A percentile compares a stretch with the other conserved stretches of the same genome.
These are phyloP conservation scores for Starmerella gropengiesseri DNA, from an alignment of 805 yeast species.

Conservation along the genomic window DNA sequence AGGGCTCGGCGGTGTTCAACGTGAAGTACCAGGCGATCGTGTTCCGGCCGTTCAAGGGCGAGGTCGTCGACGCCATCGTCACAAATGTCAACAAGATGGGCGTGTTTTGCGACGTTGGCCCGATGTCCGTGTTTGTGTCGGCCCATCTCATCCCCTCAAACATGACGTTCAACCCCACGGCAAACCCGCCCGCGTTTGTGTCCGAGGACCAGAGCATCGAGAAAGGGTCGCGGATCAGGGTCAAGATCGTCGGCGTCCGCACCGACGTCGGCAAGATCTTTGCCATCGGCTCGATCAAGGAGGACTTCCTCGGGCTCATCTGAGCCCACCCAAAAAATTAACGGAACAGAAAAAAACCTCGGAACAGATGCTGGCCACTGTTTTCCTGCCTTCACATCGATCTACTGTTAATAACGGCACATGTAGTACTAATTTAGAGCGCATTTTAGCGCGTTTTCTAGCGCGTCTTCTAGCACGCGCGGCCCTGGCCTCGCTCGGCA, in stretches of 20 bases:
- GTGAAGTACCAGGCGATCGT: slow-evolving; percentile 94
- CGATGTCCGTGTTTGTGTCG: slow-evolving; percentile 85
- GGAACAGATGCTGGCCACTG: background rate
- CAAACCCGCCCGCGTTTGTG: slow-evolving; percentile 97
- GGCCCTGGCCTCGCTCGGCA: background rate
- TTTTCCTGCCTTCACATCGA: too few relatives aligned
- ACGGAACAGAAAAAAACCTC: background rate
- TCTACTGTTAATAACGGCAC: too few relatives aligned
- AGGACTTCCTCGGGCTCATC: slow-evolving; percentile 87
- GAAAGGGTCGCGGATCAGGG: slow-evolving; percentile 85
- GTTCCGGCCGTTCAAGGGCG: slow-evolving; percentile 98
- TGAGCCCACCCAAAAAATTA: slow-evolving; percentile 21
- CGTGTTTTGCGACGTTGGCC: slow-evolving; percentile 96
- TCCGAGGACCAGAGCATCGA: slow-evolving; percentile 90
- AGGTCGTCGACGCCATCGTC: slow-evolving; percentile 94
- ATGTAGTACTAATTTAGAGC: background rate
- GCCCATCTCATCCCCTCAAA: slow-evolving; percentile 91
- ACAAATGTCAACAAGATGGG: slow-evolving; percentile 92
- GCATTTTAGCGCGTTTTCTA: background rate
- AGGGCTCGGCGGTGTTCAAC: slow-evolving; percentile 92
- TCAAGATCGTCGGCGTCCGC: slow-evolving; percentile 93
- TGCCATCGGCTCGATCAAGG: slow-evolving; percentile 96
- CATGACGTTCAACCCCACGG: slow-evolving; percentile 85
- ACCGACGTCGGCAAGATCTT: slow-evolving; percentile 95
- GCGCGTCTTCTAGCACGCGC: background rate